Percentiles rank a stretch among this genome's conserved stretches.
phyloP scores from a whole-genome alignment of 1,139 yeast species.

The Pichia cactophila region DNA sequence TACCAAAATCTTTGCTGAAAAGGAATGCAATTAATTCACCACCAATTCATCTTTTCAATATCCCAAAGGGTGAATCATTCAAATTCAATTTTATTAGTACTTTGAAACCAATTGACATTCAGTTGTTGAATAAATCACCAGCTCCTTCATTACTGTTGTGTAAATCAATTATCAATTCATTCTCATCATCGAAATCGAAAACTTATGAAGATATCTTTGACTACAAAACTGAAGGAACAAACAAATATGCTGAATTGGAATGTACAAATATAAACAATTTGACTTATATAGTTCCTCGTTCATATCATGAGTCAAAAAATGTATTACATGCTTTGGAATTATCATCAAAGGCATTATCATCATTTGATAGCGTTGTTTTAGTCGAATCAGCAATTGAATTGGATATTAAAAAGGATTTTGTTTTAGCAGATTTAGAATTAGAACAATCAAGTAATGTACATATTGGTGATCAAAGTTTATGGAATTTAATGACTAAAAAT shows the following conservation, averaged over 20 bases:
- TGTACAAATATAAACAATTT: slow-evolving; percentile 39
- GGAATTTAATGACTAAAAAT: slow-evolving; percentile 32
- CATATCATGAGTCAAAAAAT: slow-evolving; percentile 34
- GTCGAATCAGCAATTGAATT: slow-evolving; percentile 29
- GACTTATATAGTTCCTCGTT: slow-evolving; percentile 39
- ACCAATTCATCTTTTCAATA: slow-evolving; percentile 28
- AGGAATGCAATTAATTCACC: slow-evolving; percentile 19
- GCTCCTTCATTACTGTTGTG: slow-evolving; percentile 27
- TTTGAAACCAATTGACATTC: slow-evolving; percentile 21
- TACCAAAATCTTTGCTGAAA: slow-evolving; percentile 20
- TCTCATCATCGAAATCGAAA: slow-evolving; percentile 2
- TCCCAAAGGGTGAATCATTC: slow-evolving; percentile 26
- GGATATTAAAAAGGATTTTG: slow-evolving; percentile 31
- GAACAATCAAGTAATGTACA: slow-evolving; percentile 23
- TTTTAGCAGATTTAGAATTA: slow-evolving; percentile 31
- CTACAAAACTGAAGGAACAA: slow-evolving; percentile 26
- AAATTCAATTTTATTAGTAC: slow-evolving; percentile 27
- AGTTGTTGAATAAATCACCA: slow-evolving; percentile 15
- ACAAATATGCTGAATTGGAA: slow-evolving; percentile 29
- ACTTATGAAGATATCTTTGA: slow-evolving; percentile 21
- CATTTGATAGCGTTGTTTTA: slow-evolving; percentile 45
- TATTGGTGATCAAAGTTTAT: slow-evolving; percentile 30
- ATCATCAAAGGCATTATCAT: slow-evolving; percentile 30
- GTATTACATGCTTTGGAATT: slow-evolving; percentile 43
- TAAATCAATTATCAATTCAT: slow-evolving; percentile 13